A percentile compares a stretch with the other conserved stretches of the same genome.
These are phyloP conservation scores for Bruguiera hainesii DNA, from an alignment of 441 rosid species.

Conservation along the genomic window DNA sequence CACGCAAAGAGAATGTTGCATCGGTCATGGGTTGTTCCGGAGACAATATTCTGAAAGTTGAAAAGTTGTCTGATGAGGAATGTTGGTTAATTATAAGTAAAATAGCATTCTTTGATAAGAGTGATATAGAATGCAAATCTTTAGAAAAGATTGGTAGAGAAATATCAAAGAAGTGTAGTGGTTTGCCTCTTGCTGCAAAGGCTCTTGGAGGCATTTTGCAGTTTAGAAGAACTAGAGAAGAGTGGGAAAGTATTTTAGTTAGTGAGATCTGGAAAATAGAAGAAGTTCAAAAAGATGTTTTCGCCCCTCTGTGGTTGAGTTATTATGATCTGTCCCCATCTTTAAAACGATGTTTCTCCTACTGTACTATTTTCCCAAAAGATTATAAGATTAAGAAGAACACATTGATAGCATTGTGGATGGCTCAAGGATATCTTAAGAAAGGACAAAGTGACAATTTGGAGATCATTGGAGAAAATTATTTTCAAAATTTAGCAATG, in stretches of 20 bases:
- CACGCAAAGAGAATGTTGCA: neutral
- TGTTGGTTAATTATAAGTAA: neutral
- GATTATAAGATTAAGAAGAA: neutral
- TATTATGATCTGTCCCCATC: neutral
- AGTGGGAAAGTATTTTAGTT: slow-evolving; percentile 4
- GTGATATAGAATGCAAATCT: neutral
- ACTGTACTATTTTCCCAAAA: slow-evolving; percentile 11
- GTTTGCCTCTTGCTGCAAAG: slow-evolving; percentile 22
- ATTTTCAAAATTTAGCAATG: neutral
- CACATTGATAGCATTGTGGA: slow-evolving; percentile 1
- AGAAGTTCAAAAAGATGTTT: neutral
- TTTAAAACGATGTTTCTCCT: slow-evolving; percentile 4
- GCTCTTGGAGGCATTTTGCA: slow-evolving; percentile 7
- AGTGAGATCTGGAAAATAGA: slow-evolving; percentile 4
- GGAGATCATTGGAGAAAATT: slow-evolving; percentile 4
- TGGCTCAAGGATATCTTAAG: slow-evolving; percentile 9
- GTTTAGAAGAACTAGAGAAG: neutral
- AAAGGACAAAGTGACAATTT: neutral
- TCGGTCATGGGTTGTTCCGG: neutral
- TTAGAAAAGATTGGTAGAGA: neutral
- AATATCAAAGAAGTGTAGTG: neutral
- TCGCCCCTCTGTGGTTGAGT: slow-evolving; percentile 2
- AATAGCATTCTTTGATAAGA: neutral
- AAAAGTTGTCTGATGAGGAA: neutral
- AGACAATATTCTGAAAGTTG: neutral